Conservation (phyloP, 2,329 filamentous ascomycete species). For the Xylaria arbuscula region DNA sequence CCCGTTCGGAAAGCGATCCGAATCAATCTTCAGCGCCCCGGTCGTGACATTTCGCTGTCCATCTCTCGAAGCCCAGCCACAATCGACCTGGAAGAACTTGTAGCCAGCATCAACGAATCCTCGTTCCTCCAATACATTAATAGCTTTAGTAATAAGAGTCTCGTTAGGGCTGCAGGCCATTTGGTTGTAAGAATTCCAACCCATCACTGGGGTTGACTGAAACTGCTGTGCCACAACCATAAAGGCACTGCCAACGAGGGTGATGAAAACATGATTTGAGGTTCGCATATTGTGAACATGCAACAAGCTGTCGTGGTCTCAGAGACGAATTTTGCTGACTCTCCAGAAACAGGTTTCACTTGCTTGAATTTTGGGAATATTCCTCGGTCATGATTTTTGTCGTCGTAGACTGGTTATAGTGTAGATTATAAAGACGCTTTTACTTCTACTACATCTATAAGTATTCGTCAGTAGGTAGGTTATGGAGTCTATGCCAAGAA, state of each 20-base stretch:
- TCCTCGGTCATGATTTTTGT: not conserved
- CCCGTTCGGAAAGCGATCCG: conserved; percentile 25
- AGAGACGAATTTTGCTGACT: not conserved
- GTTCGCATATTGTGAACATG: conserved; percentile 13
- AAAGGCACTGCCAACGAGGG: conserved; percentile 6
- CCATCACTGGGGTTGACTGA: conserved; percentile 33
- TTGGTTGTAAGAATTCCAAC: conserved; percentile 35
- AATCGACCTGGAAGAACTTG: conserved; percentile 31
- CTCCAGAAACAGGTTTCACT: not conserved
- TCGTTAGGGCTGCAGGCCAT: conserved; percentile 29
- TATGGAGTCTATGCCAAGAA: not conserved
- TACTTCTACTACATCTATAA: not conserved
- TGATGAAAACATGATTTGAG: conserved; percentile 9
- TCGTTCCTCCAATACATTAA: conserved; percentile 21
- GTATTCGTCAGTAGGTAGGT: not conserved
- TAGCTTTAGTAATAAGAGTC: conserved; percentile 13
- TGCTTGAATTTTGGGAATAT: conserved; percentile 2
- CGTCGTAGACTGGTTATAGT: not conserved
- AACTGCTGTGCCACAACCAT: conserved; percentile 22
- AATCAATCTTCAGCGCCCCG: conserved; percentile 31
- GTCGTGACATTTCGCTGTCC: conserved; percentile 26
- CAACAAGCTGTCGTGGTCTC: not conserved
- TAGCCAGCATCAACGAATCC: conserved; percentile 32
- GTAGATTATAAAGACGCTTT: not conserved
- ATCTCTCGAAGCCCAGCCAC: conserved; percentile 34